A percentile compares a stretch with the other conserved stretches of the same genome.
phyloP scores from a whole-genome alignment of 331 rosid species.

The Phaseolus coccineus region DNA sequence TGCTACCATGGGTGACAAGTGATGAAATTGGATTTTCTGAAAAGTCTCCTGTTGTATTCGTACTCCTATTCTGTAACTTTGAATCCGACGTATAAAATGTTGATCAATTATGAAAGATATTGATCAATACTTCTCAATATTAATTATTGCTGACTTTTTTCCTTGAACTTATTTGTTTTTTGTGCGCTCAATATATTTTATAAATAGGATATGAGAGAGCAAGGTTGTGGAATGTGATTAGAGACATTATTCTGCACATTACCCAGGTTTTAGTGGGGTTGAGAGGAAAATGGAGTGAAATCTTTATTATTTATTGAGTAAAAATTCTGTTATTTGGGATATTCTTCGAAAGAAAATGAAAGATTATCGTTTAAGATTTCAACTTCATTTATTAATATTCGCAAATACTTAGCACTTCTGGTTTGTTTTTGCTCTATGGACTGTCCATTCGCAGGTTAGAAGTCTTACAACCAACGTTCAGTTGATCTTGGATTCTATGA shows the following conservation, averaged over 20 bases:
- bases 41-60: background rate
- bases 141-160: background rate
- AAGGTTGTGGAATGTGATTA: background rate
- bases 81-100: too few species aligned
- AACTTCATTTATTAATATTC: background rate
- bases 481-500: slow-evolving; percentile 61
- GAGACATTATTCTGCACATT: too few species aligned
- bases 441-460: slow-evolving; percentile 54
- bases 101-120: too few species aligned
- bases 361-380: background rate
- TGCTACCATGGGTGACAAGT: background rate
- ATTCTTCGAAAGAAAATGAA: background rate
- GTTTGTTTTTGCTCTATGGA: slow-evolving; percentile 12
- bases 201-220: background rate
- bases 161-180: background rate
- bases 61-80: too few species aligned
- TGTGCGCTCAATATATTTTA: background rate
- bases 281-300: background rate
- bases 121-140: too few species aligned
- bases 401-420: background rate
- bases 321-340: background rate
- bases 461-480: slow-evolving; percentile 58
- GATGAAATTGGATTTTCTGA: background rate
- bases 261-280: background rate
- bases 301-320: background rate